Evolutionary conservation across 495 filamentous ascomycete genomes (phyloP), one percentile per base, ranked within the genome.

Genomic region (Penicillium angulare): DNA sequence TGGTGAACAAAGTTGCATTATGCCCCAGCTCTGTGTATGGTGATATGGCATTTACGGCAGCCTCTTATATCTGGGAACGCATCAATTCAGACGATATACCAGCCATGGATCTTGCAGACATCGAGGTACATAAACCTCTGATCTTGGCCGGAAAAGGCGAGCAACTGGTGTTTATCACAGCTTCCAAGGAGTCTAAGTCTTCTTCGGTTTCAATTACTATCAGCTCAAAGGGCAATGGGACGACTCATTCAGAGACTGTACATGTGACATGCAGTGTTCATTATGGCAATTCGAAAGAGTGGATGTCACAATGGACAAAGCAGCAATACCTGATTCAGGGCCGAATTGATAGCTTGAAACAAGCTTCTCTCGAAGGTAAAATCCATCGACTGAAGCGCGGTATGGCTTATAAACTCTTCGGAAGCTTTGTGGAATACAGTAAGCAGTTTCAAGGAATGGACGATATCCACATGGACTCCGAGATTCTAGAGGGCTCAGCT

Each of bases 371-470:
- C 3, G 16, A 65, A 4, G 36, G 17, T 0, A 67, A 63, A 1
- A 66, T 57, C 50, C 50, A 58, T 1, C 50, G 71, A 2, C 56
- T 59, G 0, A 39, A 31, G 0, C 20, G 20, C 3, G 44, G 48
- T 13, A 59, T 73, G 62, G 66, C 58, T 5, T 73, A 73, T 41
- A 52, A 16, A 2, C 57, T 76, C 0, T 73, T 76, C 43, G 24
- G 6, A 3, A 50, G 43, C 5, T 36, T 77, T 1, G 74, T 76
- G 2, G 64, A 71, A 35, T 77, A 77, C 49, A 44, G 44, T 1
- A 55, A 69, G 0, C 51, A 56, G 10, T 77, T 74, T 49, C 72
- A 63, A 0, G 68, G 71, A 3, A 74, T 77, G 63, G 52, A 63
- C 23, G 20, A 42, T 13, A 12, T 42, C 0, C 8, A 16, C 12